A percentile compares a stretch with the other conserved stretches of the same genome.
These are phyloP conservation scores for Westerdykella ornata DNA, from an alignment of 2,329 filamentous ascomycete genomes.

Conservation along the genomic window DNA sequence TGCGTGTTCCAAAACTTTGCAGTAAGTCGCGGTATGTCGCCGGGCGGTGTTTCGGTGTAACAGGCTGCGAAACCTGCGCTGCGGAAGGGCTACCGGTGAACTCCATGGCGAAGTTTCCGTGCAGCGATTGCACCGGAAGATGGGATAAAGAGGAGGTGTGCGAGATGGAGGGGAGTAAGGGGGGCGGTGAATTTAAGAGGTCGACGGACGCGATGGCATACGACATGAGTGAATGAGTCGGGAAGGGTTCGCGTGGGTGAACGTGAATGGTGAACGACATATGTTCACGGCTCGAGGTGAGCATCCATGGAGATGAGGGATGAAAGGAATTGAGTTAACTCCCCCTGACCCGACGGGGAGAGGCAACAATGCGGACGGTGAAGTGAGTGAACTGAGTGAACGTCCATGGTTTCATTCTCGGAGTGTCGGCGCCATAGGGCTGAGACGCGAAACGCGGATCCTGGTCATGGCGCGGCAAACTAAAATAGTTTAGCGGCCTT, in stretches of 20 bases:
- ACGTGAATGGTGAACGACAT: background rate
- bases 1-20: conserved; percentile 26
- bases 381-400: background rate
- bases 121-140: background rate
- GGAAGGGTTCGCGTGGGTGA: background rate
- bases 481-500: no score
- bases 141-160: background rate
- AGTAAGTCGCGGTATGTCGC: conserved; percentile 16
- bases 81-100: background rate
- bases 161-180: background rate
- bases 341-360: no score
- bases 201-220: background rate
- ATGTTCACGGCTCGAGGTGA: no score
- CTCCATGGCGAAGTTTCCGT: no score
- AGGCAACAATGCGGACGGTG: background rate
- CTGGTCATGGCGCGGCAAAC: no score
- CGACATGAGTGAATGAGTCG: background rate
- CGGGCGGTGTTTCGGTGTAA: background rate
- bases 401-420: background rate
- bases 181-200: background rate
- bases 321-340: no score
- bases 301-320: no score
- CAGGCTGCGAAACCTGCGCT: background rate
- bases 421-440: background rate
- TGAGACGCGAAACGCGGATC: background rate